phyloP scores from a whole-genome alignment of 257 asterid genomes.

The Pogostemon cablin region DNA sequence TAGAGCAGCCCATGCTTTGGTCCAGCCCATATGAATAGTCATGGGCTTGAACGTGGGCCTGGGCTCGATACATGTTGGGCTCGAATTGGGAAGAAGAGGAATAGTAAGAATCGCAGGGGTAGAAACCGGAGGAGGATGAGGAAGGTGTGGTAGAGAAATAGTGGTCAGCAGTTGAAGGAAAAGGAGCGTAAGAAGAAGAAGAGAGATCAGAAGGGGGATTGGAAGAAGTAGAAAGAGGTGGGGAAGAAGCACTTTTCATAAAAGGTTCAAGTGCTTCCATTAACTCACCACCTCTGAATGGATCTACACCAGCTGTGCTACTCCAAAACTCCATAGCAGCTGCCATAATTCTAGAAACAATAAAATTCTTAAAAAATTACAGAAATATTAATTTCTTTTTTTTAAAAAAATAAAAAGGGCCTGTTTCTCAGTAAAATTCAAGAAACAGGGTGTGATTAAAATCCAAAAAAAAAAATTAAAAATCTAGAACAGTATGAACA shows the following conservation, averaged over 20 bases:
- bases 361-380: constrained; percentile 1
- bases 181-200: constrained; percentile 1
- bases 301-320: constrained; percentile 47
- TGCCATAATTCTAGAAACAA: constrained; percentile 47
- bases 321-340: constrained; percentile 79
- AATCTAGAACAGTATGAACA: constrained; percentile 5
- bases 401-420: constrained; percentile 31
- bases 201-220: constrained; percentile 25
- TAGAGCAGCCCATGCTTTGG: constrained; percentile 30
- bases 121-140: constrained; percentile 37
- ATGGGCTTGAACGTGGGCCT: constrained; percentile 35
- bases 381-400: not conserved
- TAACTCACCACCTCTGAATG: constrained; percentile 69
- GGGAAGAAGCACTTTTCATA: constrained; percentile 76
- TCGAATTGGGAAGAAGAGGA: constrained; percentile 30
- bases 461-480: not conserved
- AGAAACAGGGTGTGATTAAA: constrained; percentile 44
- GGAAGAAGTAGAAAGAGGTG: constrained; percentile 46
- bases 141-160: constrained; percentile 26
- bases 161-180: constrained; percentile 11
- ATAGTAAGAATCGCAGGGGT: constrained; percentile 39
- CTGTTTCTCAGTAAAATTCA: constrained; percentile 68
- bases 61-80: constrained; percentile 36
- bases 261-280: constrained; percentile 99
- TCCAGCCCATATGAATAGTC: constrained; percentile 36